A percentile compares a stretch with the other conserved stretches of the same genome.
Evolutionary conservation across 31 red algal genomes (phyloP).

Genomic region (Porphyra umbilicalis): DNA sequence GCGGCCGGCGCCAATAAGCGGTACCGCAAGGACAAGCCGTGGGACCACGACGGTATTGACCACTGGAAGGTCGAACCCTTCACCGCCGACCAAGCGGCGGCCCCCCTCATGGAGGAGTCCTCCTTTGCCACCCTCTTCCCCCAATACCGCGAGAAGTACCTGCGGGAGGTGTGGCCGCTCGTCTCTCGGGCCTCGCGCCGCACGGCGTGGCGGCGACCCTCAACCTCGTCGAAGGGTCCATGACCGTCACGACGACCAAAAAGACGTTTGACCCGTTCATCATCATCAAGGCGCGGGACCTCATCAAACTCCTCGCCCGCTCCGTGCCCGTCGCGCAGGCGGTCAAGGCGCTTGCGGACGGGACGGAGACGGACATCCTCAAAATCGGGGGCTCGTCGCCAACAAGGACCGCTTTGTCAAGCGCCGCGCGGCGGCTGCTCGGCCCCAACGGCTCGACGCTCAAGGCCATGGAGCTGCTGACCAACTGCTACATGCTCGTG

Average conservation of each 20-base stretch:
- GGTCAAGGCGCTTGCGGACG: conserved; percentile 63
- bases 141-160: conserved; percentile 83
- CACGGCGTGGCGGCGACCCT: conserved; percentile 49
- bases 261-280: conserved; percentile 82
- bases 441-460: conserved; percentile 83
- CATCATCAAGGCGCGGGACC: conserved; percentile 75
- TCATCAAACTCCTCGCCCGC: conserved; percentile 83
- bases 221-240: conserved; percentile 83
- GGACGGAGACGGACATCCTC: conserved; percentile 72
- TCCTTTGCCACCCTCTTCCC: conserved; percentile 95
- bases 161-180: conserved; percentile 71
- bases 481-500: conserved; percentile 92
- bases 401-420: conserved; percentile 89
- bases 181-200: conserved; percentile 49
- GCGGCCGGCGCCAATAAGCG: not conserved
- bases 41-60: conserved; percentile 91
- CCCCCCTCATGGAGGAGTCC: conserved; percentile 75
- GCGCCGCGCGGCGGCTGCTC: conserved; percentile 73
- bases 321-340: conserved; percentile 89
- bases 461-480: conserved; percentile 92
- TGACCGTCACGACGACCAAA: conserved; percentile 77
- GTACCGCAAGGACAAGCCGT: conserved; percentile 84
- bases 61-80: conserved; percentile 86
- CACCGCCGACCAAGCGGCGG: conserved; percentile 39
- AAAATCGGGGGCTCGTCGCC: conserved; percentile 54